Evolutionary conservation across 202 grass and related monocot species (phyloP), one percentile per base, ranked within the genome.

Genomic region (Dendrocalamus latiflorus): DNA sequence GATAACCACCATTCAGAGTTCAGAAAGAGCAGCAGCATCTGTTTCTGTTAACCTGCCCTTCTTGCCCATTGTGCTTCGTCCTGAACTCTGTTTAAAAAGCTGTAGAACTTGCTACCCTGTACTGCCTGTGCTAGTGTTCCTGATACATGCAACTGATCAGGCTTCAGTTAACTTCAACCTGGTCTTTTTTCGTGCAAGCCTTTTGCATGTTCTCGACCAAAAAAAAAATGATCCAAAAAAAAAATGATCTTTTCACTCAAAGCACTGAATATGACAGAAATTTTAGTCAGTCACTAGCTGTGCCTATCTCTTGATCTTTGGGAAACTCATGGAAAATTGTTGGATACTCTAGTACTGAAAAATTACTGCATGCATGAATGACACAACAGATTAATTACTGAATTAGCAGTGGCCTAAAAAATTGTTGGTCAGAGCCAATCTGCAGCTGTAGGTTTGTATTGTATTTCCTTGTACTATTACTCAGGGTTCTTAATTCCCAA

Each of bases 361-460:
- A 30, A 62, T 62, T 16, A 33, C 58, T 16, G 58, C 0, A 4
- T 26, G 57, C 11, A 8, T n/a, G 17, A 39, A n/a, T 39, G 34
- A 18, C 20, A 26, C 8, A n/a, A n/a, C 1, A 9, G 6, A 33
- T 4, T 6, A 20, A 49, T 79, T 28, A 20, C 47, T 66, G 58
- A 66, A 42, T 86, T 26, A 69, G 30, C 3, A 45, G 24, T 39
- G 9, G 30, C 6, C 11, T 62, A 3, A 30, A 50, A 20, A 49
- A 74, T 36, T 80, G 14, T 37, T 38, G 17, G 34, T 81, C n/a
- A 76, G 22, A 54, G 43, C 39, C 45, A 65, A 83, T 65, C 13
- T 44, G 71, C 73, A 70, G 65, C 51, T 61, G 63, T 25, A 68
- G 78, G 56, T 78, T 48, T 58, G 74, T 66, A 65, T 55, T n/a